These are phyloP conservation scores for Blastocystis sp. DNA, from an alignment of 352 stramenopile species.

Conservation along the genomic window DNA sequence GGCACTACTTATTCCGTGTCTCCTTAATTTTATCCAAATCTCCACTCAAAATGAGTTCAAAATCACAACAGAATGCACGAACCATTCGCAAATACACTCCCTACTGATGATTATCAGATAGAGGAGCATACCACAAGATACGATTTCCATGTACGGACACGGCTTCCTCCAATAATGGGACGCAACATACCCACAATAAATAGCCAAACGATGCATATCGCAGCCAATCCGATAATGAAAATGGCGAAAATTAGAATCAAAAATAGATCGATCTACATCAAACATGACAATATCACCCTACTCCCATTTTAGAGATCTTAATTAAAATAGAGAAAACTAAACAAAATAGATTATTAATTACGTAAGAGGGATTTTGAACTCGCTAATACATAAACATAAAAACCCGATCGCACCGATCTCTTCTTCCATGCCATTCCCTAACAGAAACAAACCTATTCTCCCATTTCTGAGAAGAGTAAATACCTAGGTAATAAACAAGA, in stretches of 20 bases:
- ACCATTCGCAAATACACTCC: neutral
- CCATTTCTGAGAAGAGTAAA: too few species aligned
- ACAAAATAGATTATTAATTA: neutral
- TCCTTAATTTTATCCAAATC: slow-evolving; percentile 10
- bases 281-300: neutral
- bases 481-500: too few species aligned
- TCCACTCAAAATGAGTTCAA: slow-evolving; percentile 9
- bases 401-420: neutral
- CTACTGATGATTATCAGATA: neutral
- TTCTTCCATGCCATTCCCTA: too few species aligned
- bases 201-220: neutral
- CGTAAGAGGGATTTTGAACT: neutral
- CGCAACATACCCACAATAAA: neutral
- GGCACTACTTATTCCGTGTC: neutral
- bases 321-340: neutral
- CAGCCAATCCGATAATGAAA: neutral
- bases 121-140: neutral
- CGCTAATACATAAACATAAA: neutral
- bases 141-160: neutral
- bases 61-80: neutral
- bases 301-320: neutral
- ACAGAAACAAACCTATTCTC: too few species aligned
- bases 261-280: neutral
- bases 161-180: neutral
- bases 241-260: neutral